Percentiles rank a stretch among this genome's conserved stretches.
These are phyloP conservation scores for Candida schatavii DNA, from an alignment of 805 yeast species.

Conservation along the genomic window DNA sequence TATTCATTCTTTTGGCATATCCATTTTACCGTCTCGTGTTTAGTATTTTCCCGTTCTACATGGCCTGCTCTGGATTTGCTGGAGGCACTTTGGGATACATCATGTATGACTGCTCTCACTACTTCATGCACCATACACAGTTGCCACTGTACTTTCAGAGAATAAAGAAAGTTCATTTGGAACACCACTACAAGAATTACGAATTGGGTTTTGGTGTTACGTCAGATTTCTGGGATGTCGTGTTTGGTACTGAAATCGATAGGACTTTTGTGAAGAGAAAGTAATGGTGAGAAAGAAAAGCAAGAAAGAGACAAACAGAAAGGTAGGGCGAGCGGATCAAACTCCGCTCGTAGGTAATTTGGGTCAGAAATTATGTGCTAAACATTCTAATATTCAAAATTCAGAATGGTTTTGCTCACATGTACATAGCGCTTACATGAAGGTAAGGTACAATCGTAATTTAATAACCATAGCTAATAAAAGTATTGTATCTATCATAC, in stretches of 20 bases:
- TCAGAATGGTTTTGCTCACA: neutral
- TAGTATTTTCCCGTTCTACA: slow-evolving; percentile 68
- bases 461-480: too few species aligned
- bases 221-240: slow-evolving; percentile 87
- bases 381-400: too few species aligned
- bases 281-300: too few species aligned
- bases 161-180: slow-evolving; percentile 87
- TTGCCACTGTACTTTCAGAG: slow-evolving; percentile 76
- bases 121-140: slow-evolving; percentile 83
- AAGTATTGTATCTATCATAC: neutral
- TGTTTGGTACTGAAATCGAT: slow-evolving; percentile 78
- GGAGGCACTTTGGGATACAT: slow-evolving; percentile 96
- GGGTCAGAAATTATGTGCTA: too few species aligned
- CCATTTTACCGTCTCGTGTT: slow-evolving; percentile 86
- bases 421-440: neutral
- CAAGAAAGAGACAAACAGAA: too few species aligned
- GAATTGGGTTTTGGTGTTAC: slow-evolving; percentile 98
- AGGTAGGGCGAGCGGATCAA: too few species aligned
- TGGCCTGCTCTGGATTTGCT: slow-evolving; percentile 90
- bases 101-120: slow-evolving; percentile 90
- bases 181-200: slow-evolving; percentile 96
- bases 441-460: too few species aligned
- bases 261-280: slow-evolving; percentile 45
- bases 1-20: slow-evolving; percentile 64
- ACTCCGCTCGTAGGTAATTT: too few species aligned